These are phyloP conservation scores for Wickerhamiella brachini DNA, from an alignment of 805 yeast species.

Conservation along the genomic window DNA sequence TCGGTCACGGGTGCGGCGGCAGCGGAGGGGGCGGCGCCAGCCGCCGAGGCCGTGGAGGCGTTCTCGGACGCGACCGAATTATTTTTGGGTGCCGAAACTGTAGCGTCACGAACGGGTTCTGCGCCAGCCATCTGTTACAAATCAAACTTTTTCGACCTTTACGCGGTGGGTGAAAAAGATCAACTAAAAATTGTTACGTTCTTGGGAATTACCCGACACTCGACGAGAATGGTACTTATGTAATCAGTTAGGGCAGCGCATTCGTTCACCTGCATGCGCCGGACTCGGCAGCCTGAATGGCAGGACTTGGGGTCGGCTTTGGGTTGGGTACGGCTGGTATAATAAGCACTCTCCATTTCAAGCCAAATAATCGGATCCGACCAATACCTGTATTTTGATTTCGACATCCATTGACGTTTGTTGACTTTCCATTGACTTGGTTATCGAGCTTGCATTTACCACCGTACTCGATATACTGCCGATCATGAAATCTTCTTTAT, in stretches of 20 bases:
- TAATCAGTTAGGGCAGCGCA: neutral
- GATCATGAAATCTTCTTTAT: neutral
- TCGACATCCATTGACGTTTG: too few species aligned
- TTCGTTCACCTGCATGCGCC: neutral
- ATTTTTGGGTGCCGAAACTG: neutral
- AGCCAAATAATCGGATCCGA: too few species aligned
- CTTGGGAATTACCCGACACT: neutral
- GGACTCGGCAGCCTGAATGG: too few species aligned
- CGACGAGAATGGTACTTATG: neutral
- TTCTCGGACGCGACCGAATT: neutral
- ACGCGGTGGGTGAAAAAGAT: neutral
- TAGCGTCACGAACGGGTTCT: neutral
- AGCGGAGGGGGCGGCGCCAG: constrained; percentile 10
- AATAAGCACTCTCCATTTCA: too few species aligned
- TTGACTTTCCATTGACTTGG: too few species aligned
- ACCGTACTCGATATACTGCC: too few species aligned
- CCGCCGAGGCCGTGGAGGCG: constrained; percentile 7
- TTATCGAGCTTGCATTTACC: too few species aligned
- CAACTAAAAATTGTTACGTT: neutral
- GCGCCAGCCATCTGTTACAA: neutral
- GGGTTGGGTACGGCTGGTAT: too few species aligned
- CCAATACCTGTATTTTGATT: too few species aligned
- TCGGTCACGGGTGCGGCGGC: constrained; percentile 7
- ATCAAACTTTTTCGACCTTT: neutral
- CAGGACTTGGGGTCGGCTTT: too few species aligned